Base-by-base conservation (phyloP, 257 asterid genomes). In the Ophiorrhiza pumila region DNA sequence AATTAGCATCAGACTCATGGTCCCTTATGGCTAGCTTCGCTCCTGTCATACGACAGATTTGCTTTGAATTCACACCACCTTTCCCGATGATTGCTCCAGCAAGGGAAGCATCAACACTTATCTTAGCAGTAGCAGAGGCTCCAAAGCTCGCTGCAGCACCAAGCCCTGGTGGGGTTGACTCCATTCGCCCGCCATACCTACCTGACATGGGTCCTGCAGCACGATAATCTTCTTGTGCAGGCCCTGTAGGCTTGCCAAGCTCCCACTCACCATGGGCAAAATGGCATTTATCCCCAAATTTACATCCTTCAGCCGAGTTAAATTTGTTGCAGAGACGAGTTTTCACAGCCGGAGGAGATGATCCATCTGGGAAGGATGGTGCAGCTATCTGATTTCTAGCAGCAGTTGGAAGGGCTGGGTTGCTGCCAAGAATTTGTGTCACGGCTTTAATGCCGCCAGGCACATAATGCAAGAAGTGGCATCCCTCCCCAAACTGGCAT, bases 361-460 rank as follows among this genome's bases (percentile, higher is more conserved):
- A 74, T 46, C 85, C 87, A 34, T 87, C 87, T 22, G 85, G 91
- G 56, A 85, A 88, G 62, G 91, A 76, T 9, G 90, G 89, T 12
- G 87, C 86, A 35, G 73, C 77, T 63, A 62, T 72, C 1, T 85
- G 77, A 59, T 76, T 90, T 76, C 93, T 80, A 23, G 80, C 34
- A 31, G 81, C 78, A 39, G 87, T 78, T 9, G 89, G 89, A 74
- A 88, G 78, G n/a, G 93, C 84, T 37, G 97, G 97, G 58, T 90
- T 85, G 82, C 67, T 87, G 73, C 96, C 97, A 52, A 90, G 93
- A 76, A 90, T 85, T 71, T 88, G 97, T 17, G 88, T 87, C 75
- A 88, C 97, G n/a, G 89, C 96, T 80, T 90, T 90, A 55, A 90
- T 81, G 75, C 95, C 97, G 9, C 97, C 97, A 17, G 97, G 93